These are phyloP conservation scores for Clarireedia paspali DNA, from an alignment of 2,329 filamentous ascomycete genomes.

Conservation along the genomic window DNA sequence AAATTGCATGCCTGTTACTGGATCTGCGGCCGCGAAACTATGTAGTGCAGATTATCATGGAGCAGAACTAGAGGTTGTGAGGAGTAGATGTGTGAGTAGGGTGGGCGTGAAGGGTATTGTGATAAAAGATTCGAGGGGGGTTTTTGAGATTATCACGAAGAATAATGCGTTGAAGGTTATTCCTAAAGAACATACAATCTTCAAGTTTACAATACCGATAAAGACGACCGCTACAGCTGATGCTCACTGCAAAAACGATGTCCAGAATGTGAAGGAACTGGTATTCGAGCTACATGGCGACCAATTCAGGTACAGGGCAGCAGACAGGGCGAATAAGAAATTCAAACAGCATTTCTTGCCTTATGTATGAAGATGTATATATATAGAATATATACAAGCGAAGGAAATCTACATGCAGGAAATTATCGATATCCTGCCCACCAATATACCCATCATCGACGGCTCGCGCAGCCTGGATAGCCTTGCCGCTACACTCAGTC, in stretches of 20 bases:
- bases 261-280: constrained; percentile 37
- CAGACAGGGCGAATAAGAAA: constrained; percentile 83
- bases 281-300: constrained; percentile 82
- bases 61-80: constrained; percentile 71
- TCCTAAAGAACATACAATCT: constrained; percentile 86
- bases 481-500: no score
- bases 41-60: constrained; percentile 88
- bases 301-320: constrained; percentile 74
- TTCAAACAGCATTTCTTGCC: constrained; percentile 79
- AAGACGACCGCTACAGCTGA: constrained; percentile 16
- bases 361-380: constrained; percentile 49
- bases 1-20: constrained; percentile 13
- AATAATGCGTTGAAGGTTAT: constrained; percentile 63
- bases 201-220: constrained; percentile 63
- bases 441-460: no score
- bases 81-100: constrained; percentile 71
- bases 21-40: constrained; percentile 60
- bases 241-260: constrained; percentile 3
- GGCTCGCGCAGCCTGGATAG: no score
- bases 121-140: constrained; percentile 78
- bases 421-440: no score
- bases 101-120: constrained; percentile 84
- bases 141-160: constrained; percentile 75
- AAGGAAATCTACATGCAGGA: no score
- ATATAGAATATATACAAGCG: no score